Base-by-base conservation (phyloP, 176 grass and related monocot genomes). In the Cenchrus fungigraminus region DNA sequence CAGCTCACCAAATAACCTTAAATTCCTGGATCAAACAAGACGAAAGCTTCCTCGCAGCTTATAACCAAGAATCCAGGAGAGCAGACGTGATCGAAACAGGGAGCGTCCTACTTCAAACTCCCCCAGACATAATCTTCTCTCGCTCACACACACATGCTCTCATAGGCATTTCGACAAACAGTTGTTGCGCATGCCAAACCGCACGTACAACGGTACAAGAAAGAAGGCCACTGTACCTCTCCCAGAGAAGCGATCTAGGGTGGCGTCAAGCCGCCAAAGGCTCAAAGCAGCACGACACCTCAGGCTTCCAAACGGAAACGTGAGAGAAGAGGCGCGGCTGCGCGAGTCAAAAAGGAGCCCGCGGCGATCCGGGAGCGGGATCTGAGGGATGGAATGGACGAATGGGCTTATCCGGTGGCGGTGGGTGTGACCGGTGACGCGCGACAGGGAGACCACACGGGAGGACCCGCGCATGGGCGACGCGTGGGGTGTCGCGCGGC, bases 401-500 rank as follows among this genome's bases (percentile, higher is more conserved):
- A 73, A 37, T 42, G 29, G 75, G 74, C 67, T 88, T 88, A 84
- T 84, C 81, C 56, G 25, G 67, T 64, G 37, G 37, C 37, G 37
- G 37, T 40, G 37, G 37, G 37, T 40, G 37, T 40, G 14, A 55
- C 34, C 77, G 61, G 28, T 66, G 61, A 40, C 63, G 78, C 49
- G 29, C 62, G 73, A 45, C 20, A 2, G 64, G 77, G 13, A 4
- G 13, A 25, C 72, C 51, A 12, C 71, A 82, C 67, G 37, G 46
- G 78, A 57, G 66, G 49, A 28, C 25, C 40, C 66, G 67, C 58
- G 88, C 84, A 90, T 83, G 84, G 79, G 62, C 59, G 84, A 74
- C 84, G 84, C 84, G 88, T 90, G 79, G 65, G 29, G 16, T 6
- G 19, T 17, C 6, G 6, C 64, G 63, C 46, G 58, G 49, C 13